A percentile compares a stretch with the other conserved stretches of the same genome.
Evolutionary conservation across 148 eudicot genomes (phyloP).

Genomic region (Gaultheria prostrata): DNA sequence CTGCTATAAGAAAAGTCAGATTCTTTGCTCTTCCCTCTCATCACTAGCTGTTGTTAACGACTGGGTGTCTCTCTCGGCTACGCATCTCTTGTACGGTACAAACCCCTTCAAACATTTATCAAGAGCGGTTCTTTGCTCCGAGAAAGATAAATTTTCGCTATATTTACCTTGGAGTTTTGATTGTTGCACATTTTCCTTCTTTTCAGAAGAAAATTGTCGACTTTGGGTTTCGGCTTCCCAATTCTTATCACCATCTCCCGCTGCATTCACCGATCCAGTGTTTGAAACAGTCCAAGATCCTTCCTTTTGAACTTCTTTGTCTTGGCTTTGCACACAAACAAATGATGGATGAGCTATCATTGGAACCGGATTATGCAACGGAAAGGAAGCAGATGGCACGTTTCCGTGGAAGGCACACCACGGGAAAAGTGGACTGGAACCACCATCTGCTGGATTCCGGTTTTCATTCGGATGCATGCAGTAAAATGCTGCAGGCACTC

Average conservation of each 20-base stretch:
- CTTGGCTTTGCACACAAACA: constrained; percentile 21
- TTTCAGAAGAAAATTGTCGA: constrained; percentile 12
- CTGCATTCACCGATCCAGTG: constrained; percentile 31
- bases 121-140: constrained; percentile 22
- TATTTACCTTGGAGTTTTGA: neutral
- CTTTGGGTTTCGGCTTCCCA: constrained; percentile 32
- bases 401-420: constrained; percentile 45
- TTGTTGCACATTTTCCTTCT: constrained; percentile 14
- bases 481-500: constrained; percentile 18
- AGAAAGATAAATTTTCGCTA: neutral
- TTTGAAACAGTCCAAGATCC: constrained; percentile 44
- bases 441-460: constrained; percentile 22
- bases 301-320: constrained; percentile 35
- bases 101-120: constrained; percentile 49
- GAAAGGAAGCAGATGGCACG: constrained; percentile 23
- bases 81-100: constrained; percentile 82
- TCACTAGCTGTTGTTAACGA: constrained; percentile 28
- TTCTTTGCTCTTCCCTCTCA: constrained; percentile 46
- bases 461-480: constrained; percentile 21
- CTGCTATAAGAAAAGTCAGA: constrained; percentile 60
- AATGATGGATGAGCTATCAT: neutral
- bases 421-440: constrained; percentile 27
- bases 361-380: constrained; percentile 20
- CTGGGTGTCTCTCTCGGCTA: constrained; percentile 36
- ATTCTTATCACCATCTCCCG: constrained; percentile 24